Percentiles rank a stretch among this genome's conserved stretches.
These are phyloP conservation scores for Cicer chorassanicum DNA, from an alignment of 306 rosid genomes.

Conservation along the genomic window DNA sequence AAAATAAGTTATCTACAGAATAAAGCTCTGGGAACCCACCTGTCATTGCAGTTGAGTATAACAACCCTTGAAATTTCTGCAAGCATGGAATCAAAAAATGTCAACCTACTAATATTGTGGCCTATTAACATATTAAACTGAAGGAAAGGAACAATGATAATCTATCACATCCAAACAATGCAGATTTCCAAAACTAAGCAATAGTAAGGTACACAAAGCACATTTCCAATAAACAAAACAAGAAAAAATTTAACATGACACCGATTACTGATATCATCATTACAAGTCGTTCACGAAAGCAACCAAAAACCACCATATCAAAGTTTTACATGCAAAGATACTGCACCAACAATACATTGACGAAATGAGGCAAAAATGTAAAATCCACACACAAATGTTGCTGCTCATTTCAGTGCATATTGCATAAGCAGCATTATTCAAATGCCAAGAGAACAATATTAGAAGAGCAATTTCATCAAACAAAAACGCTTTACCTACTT, in stretches of 20 bases:
- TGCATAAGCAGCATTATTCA: not conserved
- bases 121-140: not conserved
- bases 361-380: constrained; percentile 7
- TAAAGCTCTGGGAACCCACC: constrained; percentile 52
- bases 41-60: constrained; percentile 64
- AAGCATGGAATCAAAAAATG: constrained; percentile 40
- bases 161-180: constrained; percentile 24
- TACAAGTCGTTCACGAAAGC: not conserved
- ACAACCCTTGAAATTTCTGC: constrained; percentile 74
- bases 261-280: not conserved
- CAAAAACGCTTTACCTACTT: not conserved
- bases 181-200: constrained; percentile 35
- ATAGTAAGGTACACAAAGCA: not conserved
- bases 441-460: constrained; percentile 14
- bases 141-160: constrained; percentile 20
- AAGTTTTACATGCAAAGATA: not conserved
- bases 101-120: constrained; percentile 33
- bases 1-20: constrained; percentile 6
- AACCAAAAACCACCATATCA: not conserved
- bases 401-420: not conserved
- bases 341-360: not conserved
- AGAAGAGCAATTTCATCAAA: not conserved
- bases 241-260: not conserved
- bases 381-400: constrained; percentile 7
- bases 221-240: constrained; percentile 2